Evolutionary conservation across 139 green algal species (phyloP).

Genomic region (Picochlorum costavermella): DNA sequence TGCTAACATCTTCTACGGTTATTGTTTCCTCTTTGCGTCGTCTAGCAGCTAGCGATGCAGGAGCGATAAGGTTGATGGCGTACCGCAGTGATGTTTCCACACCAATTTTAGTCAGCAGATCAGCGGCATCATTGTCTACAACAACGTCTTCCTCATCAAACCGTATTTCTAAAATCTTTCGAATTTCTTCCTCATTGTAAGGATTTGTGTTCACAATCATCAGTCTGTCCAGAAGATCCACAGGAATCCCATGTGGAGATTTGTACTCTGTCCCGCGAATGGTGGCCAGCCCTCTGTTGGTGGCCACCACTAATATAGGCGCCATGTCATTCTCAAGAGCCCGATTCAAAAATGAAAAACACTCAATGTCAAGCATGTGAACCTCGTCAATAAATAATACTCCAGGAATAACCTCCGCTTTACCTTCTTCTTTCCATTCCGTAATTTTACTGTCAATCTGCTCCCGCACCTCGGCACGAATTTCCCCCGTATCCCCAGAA

Average conservation of each 20-base stretch:
- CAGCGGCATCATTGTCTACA: conserved; percentile 76
- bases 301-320: conserved; percentile 95
- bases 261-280: conserved; percentile 94
- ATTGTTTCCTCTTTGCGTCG: conserved; percentile 79
- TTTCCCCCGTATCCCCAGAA: conserved; percentile 95
- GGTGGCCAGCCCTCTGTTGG: conserved; percentile 93
- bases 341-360: conserved; percentile 97
- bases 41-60: conserved; percentile 68
- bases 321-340: conserved; percentile 97
- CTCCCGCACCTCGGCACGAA: conserved; percentile 82
- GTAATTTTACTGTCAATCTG: conserved; percentile 54
- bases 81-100: conserved; percentile 92
- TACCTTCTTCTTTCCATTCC: conserved; percentile 98
- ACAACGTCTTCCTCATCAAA: conserved; percentile 71
- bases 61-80: conserved; percentile 93
- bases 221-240: conserved; percentile 95
- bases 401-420: conserved; percentile 96
- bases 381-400: conserved; percentile 97
- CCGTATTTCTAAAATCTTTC: conserved; percentile 85
- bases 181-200: conserved; percentile 91
- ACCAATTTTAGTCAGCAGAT: conserved; percentile 94
- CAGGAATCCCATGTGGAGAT: conserved; percentile 92
- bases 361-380: conserved; percentile 99
- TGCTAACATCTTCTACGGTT: conserved; percentile 88
- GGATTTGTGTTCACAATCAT: conserved; percentile 96